Evolutionary conservation across 1,284 basidiomycete species (phyloP).

Genomic region (Xerocomus nothofagi): DNA sequence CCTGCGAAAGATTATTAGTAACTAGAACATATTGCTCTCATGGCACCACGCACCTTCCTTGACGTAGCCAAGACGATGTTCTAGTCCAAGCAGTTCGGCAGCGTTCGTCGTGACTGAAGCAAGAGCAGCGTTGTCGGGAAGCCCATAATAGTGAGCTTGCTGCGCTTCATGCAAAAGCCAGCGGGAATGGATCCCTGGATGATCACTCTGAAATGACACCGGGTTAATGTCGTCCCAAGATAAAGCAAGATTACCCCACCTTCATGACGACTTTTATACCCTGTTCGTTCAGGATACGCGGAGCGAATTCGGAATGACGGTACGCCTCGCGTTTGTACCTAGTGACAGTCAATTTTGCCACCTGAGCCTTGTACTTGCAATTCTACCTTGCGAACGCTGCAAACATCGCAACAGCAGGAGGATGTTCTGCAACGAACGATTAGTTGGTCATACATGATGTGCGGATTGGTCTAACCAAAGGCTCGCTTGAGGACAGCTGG

Average conservation of each 20-base stretch:
- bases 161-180: conserved; percentile 72
- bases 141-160: conserved; percentile 62
- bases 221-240: not conserved
- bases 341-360: not conserved
- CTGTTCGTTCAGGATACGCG: conserved; percentile 29
- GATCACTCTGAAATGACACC: conserved; percentile 51
- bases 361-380: not conserved
- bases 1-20: conserved; percentile 22
- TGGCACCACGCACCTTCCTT: conserved; percentile 39
- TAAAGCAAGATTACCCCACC: conserved; percentile 27
- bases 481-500: conserved; percentile 75
- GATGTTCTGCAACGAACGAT: conserved; percentile 39
- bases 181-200: conserved; percentile 65
- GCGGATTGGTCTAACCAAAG: conserved; percentile 54
- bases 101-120: conserved; percentile 63
- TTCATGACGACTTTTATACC: conserved; percentile 46
- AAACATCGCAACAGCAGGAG: conserved; percentile 80
- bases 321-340: conserved; percentile 70
- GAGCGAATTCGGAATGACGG: conserved; percentile 43
- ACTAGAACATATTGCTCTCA: not conserved
- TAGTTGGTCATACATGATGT: not conserved
- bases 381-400: conserved; percentile 57
- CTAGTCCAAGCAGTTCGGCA: conserved; percentile 62
- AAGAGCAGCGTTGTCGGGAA: conserved; percentile 48
- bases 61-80: conserved; percentile 65